Base-by-base conservation (phyloP, 768 basidiomycete genomes). In the Guyanaporus albipodus region DNA sequence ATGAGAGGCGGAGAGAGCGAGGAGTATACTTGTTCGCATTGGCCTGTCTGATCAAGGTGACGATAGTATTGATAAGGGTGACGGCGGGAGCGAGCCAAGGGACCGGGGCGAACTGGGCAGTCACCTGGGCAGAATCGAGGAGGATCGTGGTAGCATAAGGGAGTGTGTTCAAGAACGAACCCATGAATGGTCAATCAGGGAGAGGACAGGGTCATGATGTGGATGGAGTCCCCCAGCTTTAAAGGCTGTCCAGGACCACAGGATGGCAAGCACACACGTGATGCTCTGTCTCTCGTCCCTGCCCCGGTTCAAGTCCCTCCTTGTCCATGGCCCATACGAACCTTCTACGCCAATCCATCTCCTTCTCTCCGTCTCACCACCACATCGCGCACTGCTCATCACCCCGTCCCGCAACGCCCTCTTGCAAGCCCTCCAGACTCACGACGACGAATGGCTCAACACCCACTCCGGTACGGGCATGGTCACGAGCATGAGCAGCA, bases 311-410 rank as follows among this genome's bases (percentile, higher is more conserved):
- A 66, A 62, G 15, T 73, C 78, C 5, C 61, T 89, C n/a, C 68
- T 90, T 11, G 65, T 90, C 26, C 71, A 76, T 21, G 88, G 88
- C 1, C 48, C 69, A 0, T 85, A 80, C 58, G 81, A 79, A 41
- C 64, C 83, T 17, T 83, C 88, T 4, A 82, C 85, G 6, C 85
- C 85, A 4, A 68, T 91, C 38, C 80, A 86, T 52, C 70, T 89
- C 28, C 73, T 77, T 31, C 62, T 86, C 23, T 84, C 85, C 0
- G 44, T 57, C 8, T 62, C 71, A 18, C 58, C 67, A 10, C 55
- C 52, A 26, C 59, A 64, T 15, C 62, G 65, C 36, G 65, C 71
- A 0, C 44, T 88, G 17, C 58, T 87, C 41, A 55, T 87, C 23
- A 69, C 80, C 17, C 76, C 83, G 1, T 79, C 77, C 8, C 77